Evolutionary conservation across 2,329 filamentous ascomycete species (phyloP).

Genomic region (Xylaria polymorpha): DNA sequence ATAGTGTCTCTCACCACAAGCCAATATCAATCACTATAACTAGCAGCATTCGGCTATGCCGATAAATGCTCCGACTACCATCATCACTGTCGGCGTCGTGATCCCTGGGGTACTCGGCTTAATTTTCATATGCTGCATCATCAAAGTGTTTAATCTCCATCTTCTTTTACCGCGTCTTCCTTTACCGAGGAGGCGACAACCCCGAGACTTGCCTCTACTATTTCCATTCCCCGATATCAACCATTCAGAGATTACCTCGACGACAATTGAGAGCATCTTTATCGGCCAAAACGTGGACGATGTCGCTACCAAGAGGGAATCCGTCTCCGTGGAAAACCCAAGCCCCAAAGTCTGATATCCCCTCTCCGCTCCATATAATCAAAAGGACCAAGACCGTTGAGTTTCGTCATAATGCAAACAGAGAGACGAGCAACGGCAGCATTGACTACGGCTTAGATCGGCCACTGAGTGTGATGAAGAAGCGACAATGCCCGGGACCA

Average conservation of each 20-base stretch:
- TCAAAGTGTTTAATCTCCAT: slow-evolving; percentile 46
- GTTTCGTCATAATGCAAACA: slow-evolving; percentile 38
- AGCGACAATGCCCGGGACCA: slow-evolving; percentile 38
- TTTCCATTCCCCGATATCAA: slow-evolving; percentile 4
- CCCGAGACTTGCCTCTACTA: not conserved
- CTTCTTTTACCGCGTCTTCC: not conserved
- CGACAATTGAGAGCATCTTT: slow-evolving; percentile 45
- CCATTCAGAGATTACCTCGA: slow-evolving; percentile 35
- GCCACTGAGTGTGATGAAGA: slow-evolving; percentile 47
- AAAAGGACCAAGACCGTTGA: slow-evolving; percentile 46
- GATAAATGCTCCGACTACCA: slow-evolving; percentile 39
- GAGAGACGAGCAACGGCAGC: slow-evolving; percentile 42
- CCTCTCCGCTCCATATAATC: slow-evolving; percentile 47
- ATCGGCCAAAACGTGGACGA: slow-evolving; percentile 40
- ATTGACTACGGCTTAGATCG: slow-evolving; percentile 41
- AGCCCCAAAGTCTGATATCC: slow-evolving; percentile 38
- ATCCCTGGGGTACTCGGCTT: slow-evolving; percentile 53
- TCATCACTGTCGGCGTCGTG: slow-evolving; percentile 41
- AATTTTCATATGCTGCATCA: slow-evolving; percentile 50
- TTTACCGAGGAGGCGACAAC: slow-evolving; percentile 8
- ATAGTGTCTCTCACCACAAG: slow-evolving; percentile 33
- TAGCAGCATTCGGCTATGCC: slow-evolving; percentile 43
- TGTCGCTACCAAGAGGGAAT: slow-evolving; percentile 29
- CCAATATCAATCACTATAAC: slow-evolving; percentile 38
- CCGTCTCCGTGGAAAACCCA: slow-evolving; percentile 31